Evolutionary conservation across 2,329 filamentous ascomycete genomes (phyloP), one percentile per base, ranked within the genome.

Genomic region (Arthrobotrys sphaeroides): DNA sequence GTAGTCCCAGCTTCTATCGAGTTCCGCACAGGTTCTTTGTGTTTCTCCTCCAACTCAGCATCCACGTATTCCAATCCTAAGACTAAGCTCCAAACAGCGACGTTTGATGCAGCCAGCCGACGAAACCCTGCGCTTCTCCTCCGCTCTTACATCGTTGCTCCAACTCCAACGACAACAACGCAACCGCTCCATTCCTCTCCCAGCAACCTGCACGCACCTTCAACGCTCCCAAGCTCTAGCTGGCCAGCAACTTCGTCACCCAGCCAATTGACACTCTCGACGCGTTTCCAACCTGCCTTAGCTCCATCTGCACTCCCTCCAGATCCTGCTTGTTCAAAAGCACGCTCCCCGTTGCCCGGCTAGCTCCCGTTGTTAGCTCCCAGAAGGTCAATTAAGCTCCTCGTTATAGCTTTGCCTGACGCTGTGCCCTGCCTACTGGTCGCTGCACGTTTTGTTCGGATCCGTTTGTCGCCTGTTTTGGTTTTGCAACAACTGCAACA

Each of bases 401-500:
- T n/a, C n/a, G n/a, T n/a, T n/a, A n/a, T n/a, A n/a, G n/a, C n/a
- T n/a, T n/a, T n/a, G n/a, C n/a, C n/a, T n/a, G n/a, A n/a, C n/a
- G n/a, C n/a, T n/a, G n/a, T n/a, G 18, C 22, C 22, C 20, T 47
- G 36, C 24, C 61, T 16, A 47, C 6, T 61, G 10, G 22, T 49
- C 10, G 20, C 38, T 16, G n/a, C n/a, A n/a, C n/a, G n/a, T n/a
- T n/a, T n/a, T n/a, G n/a, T n/a, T n/a, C n/a, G n/a, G n/a, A n/a
- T 24, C 45, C 26, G 36, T 18, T 68, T 9, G 24, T 40, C 20
- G 38, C 42, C 40, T 2, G 22, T 42, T 40, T 60, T 10, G 51
- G 31, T 47, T 28, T 60, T 68, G 20, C 64, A 68, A 68, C 64
- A 68, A n/a, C 36, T 26, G 13, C 64, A 68, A 68, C 64, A 60